phyloP scores from a whole-genome alignment of 768 basidiomycete genomes.

The Suillus plorans region DNA sequence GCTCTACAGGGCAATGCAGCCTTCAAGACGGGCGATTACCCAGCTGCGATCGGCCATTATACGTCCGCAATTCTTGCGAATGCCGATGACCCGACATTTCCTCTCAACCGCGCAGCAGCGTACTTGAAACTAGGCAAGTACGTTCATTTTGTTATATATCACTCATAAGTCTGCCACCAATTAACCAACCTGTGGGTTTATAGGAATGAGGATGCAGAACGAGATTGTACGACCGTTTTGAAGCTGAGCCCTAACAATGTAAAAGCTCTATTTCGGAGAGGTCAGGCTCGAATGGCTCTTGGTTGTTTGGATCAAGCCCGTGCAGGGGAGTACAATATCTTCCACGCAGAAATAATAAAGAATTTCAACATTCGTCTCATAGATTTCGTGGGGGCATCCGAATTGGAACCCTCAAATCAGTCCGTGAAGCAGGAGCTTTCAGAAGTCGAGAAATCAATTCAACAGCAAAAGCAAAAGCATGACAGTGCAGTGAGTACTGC shows the following conservation, averaged over 20 bases:
- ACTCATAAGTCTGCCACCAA: background rate
- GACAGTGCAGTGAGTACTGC: conserved; percentile 23
- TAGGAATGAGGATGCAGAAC: conserved; percentile 77
- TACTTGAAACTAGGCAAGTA: conserved; percentile 96
- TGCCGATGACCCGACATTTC: conserved; percentile 68
- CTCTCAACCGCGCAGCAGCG: conserved; percentile 86
- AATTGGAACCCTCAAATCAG: conserved; percentile 63
- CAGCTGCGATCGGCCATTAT: conserved; percentile 83
- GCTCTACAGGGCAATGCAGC: conserved; percentile 74
- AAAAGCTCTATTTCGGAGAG: conserved; percentile 80
- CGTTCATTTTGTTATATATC: conserved; percentile 35
- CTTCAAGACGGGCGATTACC: conserved; percentile 80
- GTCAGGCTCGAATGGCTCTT: conserved; percentile 64
- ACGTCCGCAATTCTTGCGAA: conserved; percentile 77
- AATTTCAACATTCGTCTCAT: conserved; percentile 7
- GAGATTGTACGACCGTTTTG: conserved; percentile 74
- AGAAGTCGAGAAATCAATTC: conserved; percentile 43
- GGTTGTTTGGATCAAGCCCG: conserved; percentile 57
- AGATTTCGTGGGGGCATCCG: conserved; percentile 65
- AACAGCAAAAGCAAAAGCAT: conserved; percentile 31
- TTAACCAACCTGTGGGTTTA: conserved; percentile 9
- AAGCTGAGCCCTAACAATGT: conserved; percentile 56
- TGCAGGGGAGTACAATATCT: conserved; percentile 40
- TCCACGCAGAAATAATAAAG: background rate
- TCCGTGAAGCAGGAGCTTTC: conserved; percentile 63